Evolutionary conservation across 2,329 filamentous ascomycete genomes (phyloP), one percentile per base, ranked within the genome.

Genomic region (Fusarium sp.): DNA sequence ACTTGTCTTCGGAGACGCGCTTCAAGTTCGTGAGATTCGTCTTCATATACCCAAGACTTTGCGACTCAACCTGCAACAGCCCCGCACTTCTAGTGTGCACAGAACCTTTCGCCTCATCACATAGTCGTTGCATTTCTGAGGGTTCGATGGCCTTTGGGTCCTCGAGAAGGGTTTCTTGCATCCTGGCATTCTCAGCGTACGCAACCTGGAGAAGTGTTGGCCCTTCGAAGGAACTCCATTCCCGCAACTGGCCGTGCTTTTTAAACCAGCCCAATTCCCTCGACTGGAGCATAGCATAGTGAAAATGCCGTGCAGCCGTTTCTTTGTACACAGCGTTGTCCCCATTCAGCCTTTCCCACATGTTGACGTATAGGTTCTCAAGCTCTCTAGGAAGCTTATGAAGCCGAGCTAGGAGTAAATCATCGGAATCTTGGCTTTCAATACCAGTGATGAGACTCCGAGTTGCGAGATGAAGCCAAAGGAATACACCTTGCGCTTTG

Each of bases 261-360:
- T n/a, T n/a, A n/a, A n/a, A n/a, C n/a, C n/a, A n/a, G 26, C 26
- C 26, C 26, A 2, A 6, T 2, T 16, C 20, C 29, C n/a, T n/a
- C n/a, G n/a, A n/a, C n/a, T n/a, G n/a, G n/a, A 50, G 5, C n/a
- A n/a, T n/a, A 11, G 26, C 16, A 3, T 57, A 67, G 0, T 29
- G 49, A 3, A 69, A 63, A 24, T 57, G 65, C 2, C 54, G 43
- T 1, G 48, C 44, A 0, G 66, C 68, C 2, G 21, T 49, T 4
- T 57, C 9, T 1, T 16, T 21, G 39, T 71, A 71, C 1, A 69
- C 21, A 3, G 42, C 8, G 8, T 52, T 58, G 4, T 50, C 47
- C 1, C 54, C 37, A 3, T 68, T 68, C 0, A 63, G 3, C 1
- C 66, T 49, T 4, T 62, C 4, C 68, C 68, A 71, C 60, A 71